Percentiles rank a stretch among this genome's conserved stretches.
These are phyloP conservation scores for Saccharomyces pastorianus DNA, from an alignment of 1,139 yeast species.

Conservation along the genomic window DNA sequence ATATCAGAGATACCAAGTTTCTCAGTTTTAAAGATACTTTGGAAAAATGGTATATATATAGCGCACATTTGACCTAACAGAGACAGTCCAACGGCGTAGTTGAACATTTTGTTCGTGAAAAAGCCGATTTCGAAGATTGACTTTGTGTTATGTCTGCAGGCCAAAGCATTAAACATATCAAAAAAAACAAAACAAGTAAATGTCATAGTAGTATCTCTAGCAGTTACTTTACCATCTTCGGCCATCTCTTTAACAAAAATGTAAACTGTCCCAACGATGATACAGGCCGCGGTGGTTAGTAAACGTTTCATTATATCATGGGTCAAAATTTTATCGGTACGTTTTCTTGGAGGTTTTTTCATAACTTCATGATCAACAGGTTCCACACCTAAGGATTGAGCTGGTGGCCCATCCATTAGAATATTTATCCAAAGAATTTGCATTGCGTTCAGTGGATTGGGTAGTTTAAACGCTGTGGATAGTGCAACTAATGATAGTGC, in stretches of 20 bases:
- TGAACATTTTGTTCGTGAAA: slow-evolving; percentile 77
- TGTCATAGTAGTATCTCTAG: slow-evolving; percentile 97
- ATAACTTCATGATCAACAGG: slow-evolving; percentile 93
- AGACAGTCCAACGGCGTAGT: slow-evolving; percentile 85
- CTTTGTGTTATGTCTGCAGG: slow-evolving; percentile 82
- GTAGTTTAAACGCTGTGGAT: slow-evolving; percentile 76
- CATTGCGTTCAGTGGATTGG: slow-evolving; percentile 97
- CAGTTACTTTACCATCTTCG: slow-evolving; percentile 64
- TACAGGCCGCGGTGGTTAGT: slow-evolving; percentile 62
- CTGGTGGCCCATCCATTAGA: slow-evolving; percentile 98
- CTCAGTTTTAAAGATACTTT: slow-evolving; percentile 86
- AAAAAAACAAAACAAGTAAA: slow-evolving; percentile 91
- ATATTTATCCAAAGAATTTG: slow-evolving; percentile 96
- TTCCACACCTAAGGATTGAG: slow-evolving; percentile 94
- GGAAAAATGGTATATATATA: slow-evolving; percentile 86
- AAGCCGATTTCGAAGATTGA: slow-evolving; percentile 72
- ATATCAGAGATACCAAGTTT: slow-evolving; percentile 67
- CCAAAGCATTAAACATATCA: slow-evolving; percentile 91
- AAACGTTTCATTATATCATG: slow-evolving; percentile 60
- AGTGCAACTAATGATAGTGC: slow-evolving; percentile 84
- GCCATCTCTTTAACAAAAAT: slow-evolving; percentile 80
- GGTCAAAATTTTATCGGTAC: slow-evolving; percentile 77
- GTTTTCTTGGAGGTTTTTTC: slow-evolving; percentile 86
- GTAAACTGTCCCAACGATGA: slow-evolving; percentile 73
- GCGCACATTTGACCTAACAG: slow-evolving; percentile 89